Percentiles rank a stretch among this genome's conserved stretches.
Evolutionary conservation across 768 basidiomycete genomes (phyloP).

Genomic region (Coprinopsis strossmayeri): DNA sequence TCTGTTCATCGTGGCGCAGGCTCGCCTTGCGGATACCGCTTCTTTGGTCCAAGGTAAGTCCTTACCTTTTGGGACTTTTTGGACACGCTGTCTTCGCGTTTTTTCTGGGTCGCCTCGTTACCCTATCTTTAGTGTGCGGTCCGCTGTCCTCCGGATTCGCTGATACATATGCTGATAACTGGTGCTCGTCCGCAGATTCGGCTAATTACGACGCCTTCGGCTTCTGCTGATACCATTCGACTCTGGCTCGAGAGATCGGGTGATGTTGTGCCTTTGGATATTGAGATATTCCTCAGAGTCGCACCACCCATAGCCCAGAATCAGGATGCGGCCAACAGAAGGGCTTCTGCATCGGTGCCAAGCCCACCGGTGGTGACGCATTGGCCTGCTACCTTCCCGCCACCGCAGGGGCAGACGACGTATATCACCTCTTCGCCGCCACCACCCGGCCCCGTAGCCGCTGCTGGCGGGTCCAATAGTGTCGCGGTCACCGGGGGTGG

Average conservation of each 20-base stretch:
- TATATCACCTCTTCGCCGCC: slow-evolving; percentile 32
- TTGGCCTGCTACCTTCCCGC: slow-evolving; percentile 26
- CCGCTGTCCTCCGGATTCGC: neutral
- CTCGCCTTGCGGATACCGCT: slow-evolving; percentile 59
- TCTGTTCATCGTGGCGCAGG: slow-evolving; percentile 61
- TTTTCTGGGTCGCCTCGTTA: slow-evolving; percentile 5
- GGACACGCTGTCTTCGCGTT: slow-evolving; percentile 11
- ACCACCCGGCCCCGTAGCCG: slow-evolving; percentile 11
- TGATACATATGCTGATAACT: neutral
- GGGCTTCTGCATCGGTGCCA: slow-evolving; percentile 25
- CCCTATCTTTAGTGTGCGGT: slow-evolving; percentile 1
- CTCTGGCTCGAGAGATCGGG: slow-evolving; percentile 83
- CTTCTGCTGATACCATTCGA: slow-evolving; percentile 73
- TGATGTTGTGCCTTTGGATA: slow-evolving; percentile 61
- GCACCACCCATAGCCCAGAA: slow-evolving; percentile 13
- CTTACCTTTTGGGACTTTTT: no score
- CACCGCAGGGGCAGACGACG: slow-evolving; percentile 21
- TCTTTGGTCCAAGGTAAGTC: slow-evolving; percentile 75
- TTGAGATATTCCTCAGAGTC: slow-evolving; percentile 71
- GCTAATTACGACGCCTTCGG: slow-evolving; percentile 59
- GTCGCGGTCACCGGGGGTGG: slow-evolving; percentile 21
- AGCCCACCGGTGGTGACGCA: slow-evolving; percentile 21
- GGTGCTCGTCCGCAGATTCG: slow-evolving; percentile 44
- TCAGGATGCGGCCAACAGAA: slow-evolving; percentile 12
- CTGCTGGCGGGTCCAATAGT: slow-evolving; percentile 13